Evolutionary conservation across 352 stramenopile genomes (phyloP).

Genomic region (Globisporangium nagaii): DNA sequence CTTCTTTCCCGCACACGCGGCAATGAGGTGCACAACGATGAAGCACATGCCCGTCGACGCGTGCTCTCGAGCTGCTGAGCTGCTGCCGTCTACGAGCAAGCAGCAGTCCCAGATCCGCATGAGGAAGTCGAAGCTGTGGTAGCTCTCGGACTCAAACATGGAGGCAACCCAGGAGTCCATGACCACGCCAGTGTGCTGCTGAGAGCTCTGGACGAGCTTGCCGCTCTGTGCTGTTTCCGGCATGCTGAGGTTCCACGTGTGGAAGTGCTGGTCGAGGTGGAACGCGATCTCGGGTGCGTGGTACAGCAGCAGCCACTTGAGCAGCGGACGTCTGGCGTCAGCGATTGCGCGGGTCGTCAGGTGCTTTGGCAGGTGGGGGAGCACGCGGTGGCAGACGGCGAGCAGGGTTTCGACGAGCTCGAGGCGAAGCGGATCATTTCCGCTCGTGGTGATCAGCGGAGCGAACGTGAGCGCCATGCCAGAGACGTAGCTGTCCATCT

Average conservation of each 20-base stretch:
- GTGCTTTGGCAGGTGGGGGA: conserved; percentile 49
- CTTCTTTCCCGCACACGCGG: conserved; percentile 36
- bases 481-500: conserved; percentile 36
- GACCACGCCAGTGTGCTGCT: conserved; percentile 20
- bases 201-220: conserved; percentile 6
- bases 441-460: conserved; percentile 47
- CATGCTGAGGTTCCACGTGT: conserved; percentile 41
- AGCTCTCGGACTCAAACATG: conserved; percentile 58
- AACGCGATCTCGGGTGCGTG: conserved; percentile 59
- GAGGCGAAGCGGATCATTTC: conserved; percentile 59
- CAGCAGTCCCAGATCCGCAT: conserved; percentile 72
- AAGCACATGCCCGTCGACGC: conserved; percentile 41
- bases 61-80: conserved; percentile 7
- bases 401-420: conserved; percentile 51
- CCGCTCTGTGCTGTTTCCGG: conserved; percentile 7
- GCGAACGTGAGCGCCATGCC: conserved; percentile 52
- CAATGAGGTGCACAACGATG: conserved; percentile 40
- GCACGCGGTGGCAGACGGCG: conserved; percentile 33
- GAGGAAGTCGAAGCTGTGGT: conserved; percentile 46
- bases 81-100: conserved; percentile 24
- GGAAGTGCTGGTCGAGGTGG: conserved; percentile 72
- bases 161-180: conserved; percentile 69
- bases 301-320: conserved; percentile 78
- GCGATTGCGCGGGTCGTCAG: conserved; percentile 20
- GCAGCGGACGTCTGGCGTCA: conserved; percentile 28